phyloP scores from a whole-genome alignment of 768 basidiomycete genomes.

The Ephemerocybe angulata region DNA sequence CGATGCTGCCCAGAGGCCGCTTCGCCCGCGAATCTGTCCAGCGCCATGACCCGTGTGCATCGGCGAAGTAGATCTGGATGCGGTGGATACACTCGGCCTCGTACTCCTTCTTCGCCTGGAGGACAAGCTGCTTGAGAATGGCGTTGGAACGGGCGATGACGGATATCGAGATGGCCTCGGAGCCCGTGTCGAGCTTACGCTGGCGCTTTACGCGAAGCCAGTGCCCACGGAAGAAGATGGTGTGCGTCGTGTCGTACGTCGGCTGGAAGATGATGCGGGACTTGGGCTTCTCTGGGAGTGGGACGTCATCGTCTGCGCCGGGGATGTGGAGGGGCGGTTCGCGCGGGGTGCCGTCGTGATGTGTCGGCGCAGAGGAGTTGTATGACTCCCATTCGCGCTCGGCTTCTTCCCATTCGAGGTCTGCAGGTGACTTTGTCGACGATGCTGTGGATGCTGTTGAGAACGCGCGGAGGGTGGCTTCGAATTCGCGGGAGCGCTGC shows the following conservation, averaged over 20 bases:
- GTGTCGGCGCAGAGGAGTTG: not conserved
- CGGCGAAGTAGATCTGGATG: conserved; percentile 88
- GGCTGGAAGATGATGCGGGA: conserved; percentile 87
- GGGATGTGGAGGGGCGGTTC: conserved; percentile 1
- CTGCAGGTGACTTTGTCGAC: conserved; percentile 48
- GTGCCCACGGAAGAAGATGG: conserved; percentile 81
- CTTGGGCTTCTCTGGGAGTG: conserved; percentile 53
- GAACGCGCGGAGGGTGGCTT: conserved; percentile 76
- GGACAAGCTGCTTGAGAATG: conserved; percentile 83
- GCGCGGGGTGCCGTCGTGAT: not conserved
- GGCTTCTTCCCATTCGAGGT: conserved; percentile 40
- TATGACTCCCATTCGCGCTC: conserved; percentile 15
- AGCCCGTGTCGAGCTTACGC: conserved; percentile 55
- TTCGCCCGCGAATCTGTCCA: conserved; percentile 87
- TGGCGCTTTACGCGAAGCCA: conserved; percentile 76
- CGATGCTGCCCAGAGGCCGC: conserved; percentile 83
- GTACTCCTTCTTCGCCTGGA: conserved; percentile 87
- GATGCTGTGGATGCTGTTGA: conserved; percentile 50
- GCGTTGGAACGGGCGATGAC: conserved; percentile 82
- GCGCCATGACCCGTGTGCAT: conserved; percentile 83
- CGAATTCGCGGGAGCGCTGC: conserved; percentile 87
- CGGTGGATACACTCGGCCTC: conserved; percentile 84
- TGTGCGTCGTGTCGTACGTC: conserved; percentile 83
- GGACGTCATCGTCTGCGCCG: conserved; percentile 19
- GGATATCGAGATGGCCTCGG: conserved; percentile 31